A percentile compares a stretch with the other conserved stretches of the same genome.
These are phyloP conservation scores for Yamadazyma insecticola DNA, from an alignment of 805 yeast genomes.

Conservation along the genomic window DNA sequence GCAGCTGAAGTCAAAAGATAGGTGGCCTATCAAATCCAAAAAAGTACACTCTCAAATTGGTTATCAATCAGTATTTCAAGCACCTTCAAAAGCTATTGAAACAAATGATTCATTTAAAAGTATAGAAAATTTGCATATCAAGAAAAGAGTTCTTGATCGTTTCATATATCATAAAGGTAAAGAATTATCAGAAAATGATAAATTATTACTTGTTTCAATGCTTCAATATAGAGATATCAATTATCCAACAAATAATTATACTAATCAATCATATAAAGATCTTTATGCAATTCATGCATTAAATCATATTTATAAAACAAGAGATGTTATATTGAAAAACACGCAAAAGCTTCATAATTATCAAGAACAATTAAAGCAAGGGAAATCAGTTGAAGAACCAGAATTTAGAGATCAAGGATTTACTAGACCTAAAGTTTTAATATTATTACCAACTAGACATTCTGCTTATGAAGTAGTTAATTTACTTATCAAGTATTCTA, in stretches of 20 bases:
- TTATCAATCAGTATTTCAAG: constrained; percentile 30
- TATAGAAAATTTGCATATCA: constrained; percentile 20
- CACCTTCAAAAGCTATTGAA: constrained; percentile 20
- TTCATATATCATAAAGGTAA: too few relatives aligned
- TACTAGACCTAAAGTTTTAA: constrained; percentile 84
- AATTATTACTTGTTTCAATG: constrained; percentile 55
- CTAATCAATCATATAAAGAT: constrained; percentile 54
- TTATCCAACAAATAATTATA: constrained; percentile 49
- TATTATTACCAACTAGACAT: constrained; percentile 80
- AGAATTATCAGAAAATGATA: constrained; percentile 36
- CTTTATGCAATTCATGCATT: constrained; percentile 66
- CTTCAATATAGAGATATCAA: constrained; percentile 69
- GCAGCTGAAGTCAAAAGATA: constrained; percentile 18
- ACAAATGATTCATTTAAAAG: constrained; percentile 5
- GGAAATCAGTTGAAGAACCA: constrained; percentile 34
- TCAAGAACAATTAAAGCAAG: constrained; percentile 40
- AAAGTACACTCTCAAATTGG: constrained; percentile 14
- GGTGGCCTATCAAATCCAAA: constrained; percentile 24
- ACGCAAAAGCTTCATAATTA: constrained; percentile 50
- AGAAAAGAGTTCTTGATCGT: constrained; percentile 23
- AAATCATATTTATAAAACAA: constrained; percentile 81
- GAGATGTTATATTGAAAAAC: constrained; percentile 80
- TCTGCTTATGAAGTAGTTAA: constrained; percentile 67
- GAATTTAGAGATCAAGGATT: constrained; percentile 92
- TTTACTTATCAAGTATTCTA: constrained; percentile 56